Conservation (phyloP, 129 eudicot species). For the Cynara cardunculus region DNA sequence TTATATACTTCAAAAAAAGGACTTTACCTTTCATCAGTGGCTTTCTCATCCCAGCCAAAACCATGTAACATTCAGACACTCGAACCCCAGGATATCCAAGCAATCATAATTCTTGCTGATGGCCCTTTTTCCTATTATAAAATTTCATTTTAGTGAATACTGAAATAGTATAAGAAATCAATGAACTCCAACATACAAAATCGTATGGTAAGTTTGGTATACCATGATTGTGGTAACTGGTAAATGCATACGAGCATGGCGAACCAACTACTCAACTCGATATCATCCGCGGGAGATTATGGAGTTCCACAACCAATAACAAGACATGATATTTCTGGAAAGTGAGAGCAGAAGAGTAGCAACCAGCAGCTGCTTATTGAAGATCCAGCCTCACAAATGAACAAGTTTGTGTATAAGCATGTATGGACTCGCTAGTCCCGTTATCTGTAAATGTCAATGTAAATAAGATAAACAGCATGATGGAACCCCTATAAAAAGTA, state of each 20-base stretch:
- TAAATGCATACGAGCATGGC: not conserved
- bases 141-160: not conserved
- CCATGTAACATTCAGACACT: not conserved
- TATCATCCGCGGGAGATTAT: no score
- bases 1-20: not conserved
- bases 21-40: slow-evolving; percentile 7
- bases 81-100: not conserved
- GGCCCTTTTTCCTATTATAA: slow-evolving; percentile 5
- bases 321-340: not conserved
- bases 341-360: not conserved
- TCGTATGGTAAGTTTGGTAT: not conserved
- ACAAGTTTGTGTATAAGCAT: not conserved
- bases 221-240: slow-evolving; percentile 5
- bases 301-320: not conserved
- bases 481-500: not conserved
- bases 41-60: not conserved
- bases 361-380: no score
- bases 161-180: not conserved
- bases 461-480: not conserved
- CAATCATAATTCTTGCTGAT: not conserved
- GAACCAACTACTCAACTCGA: not conserved
- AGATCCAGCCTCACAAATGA: not conserved
- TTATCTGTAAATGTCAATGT: not conserved
- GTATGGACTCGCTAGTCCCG: not conserved
- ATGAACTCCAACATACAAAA: not conserved